Percentiles rank a stretch among this genome's conserved stretches.
phyloP scores from a whole-genome alignment of 148 eudicot genomes.

The Drosera capensis region DNA sequence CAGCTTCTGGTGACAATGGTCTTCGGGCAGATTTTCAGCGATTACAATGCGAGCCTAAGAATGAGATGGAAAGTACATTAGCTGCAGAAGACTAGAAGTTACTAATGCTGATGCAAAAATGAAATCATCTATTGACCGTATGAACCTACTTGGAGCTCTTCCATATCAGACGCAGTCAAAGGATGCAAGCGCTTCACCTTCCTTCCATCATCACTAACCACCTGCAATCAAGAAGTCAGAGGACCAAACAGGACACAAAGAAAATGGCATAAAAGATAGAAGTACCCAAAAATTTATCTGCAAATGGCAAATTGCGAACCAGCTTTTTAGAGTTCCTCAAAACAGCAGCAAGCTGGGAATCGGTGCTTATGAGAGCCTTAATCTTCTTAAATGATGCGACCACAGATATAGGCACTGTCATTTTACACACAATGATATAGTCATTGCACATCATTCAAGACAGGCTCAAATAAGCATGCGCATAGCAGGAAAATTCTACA shows the following conservation, averaged over 20 bases:
- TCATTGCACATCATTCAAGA: not conserved
- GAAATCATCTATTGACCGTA: conserved; percentile 1
- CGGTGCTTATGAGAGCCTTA: conserved; percentile 54
- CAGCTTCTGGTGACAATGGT: conserved; percentile 95
- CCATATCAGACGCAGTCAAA: conserved; percentile 66
- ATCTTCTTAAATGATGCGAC: conserved; percentile 94
- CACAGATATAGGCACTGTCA: conserved; percentile 78
- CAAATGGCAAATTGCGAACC: conserved; percentile 14
- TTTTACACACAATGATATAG: conserved; percentile 3
- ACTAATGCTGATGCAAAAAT: not conserved
- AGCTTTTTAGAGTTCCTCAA: conserved; percentile 69
- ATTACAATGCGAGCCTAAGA: conserved; percentile 75
- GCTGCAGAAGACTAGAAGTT: not conserved
- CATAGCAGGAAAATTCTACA: too few species aligned
- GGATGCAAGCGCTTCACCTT: conserved; percentile 75
- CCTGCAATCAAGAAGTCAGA: conserved; percentile 22
- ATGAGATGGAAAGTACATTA: conserved; percentile 1
- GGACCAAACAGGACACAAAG: not conserved
- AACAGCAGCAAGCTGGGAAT: conserved; percentile 72
- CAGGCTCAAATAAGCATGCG: too few species aligned
- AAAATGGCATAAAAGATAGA: not conserved
- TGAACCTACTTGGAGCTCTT: conserved; percentile 71
- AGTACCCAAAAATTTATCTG: not conserved
- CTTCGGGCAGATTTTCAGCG: conserved; percentile 95
- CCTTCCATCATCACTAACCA: conserved; percentile 93